Evolutionary conservation across 1,284 basidiomycete genomes (phyloP).

Genomic region (Pseudozyma flocculosa): DNA sequence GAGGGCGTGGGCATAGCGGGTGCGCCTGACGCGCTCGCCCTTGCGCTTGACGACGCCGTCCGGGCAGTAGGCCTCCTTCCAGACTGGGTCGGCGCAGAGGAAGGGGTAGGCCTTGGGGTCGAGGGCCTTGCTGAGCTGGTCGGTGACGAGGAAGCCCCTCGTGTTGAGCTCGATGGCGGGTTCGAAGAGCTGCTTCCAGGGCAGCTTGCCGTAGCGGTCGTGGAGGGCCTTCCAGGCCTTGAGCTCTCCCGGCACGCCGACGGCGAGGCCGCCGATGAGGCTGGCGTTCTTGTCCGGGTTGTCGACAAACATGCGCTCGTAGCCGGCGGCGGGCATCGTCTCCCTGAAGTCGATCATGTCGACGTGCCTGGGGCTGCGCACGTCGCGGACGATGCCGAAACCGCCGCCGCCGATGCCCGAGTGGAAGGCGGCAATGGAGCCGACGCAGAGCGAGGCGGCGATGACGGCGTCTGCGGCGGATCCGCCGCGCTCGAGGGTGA

Average conservation of each 20-base stretch:
- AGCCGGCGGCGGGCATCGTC: constrained; percentile 57
- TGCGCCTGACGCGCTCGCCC: constrained; percentile 47
- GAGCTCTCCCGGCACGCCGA: constrained; percentile 57
- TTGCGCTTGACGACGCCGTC: constrained; percentile 39
- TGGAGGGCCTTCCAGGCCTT: constrained; percentile 56
- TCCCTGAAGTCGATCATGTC: constrained; percentile 60
- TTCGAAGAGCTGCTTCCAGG: constrained; percentile 50
- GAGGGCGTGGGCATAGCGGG: constrained; percentile 39
- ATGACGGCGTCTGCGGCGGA: constrained; percentile 59
- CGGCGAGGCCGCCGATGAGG: constrained; percentile 48
- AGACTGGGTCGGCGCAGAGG: constrained; percentile 51
- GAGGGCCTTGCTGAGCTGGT: constrained; percentile 37
- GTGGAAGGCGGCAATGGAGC: constrained; percentile 59
- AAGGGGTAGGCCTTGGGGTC: constrained; percentile 31
- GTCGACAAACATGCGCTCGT: constrained; percentile 56
- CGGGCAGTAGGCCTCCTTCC: constrained; percentile 42
- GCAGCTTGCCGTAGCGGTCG: constrained; percentile 50
- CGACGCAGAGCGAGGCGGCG: constrained; percentile 58
- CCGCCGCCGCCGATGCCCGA: constrained; percentile 60
- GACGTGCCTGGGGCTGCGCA: constrained; percentile 31
- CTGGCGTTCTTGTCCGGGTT: constrained; percentile 25
- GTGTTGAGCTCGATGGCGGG: constrained; percentile 52
- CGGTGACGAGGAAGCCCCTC: constrained; percentile 51
- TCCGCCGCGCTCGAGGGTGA: constrained; percentile 58
- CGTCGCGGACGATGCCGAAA: constrained; percentile 41